Base-by-base conservation (phyloP, 495 filamentous ascomycete genomes). In the Terfezia boudieri region DNA sequence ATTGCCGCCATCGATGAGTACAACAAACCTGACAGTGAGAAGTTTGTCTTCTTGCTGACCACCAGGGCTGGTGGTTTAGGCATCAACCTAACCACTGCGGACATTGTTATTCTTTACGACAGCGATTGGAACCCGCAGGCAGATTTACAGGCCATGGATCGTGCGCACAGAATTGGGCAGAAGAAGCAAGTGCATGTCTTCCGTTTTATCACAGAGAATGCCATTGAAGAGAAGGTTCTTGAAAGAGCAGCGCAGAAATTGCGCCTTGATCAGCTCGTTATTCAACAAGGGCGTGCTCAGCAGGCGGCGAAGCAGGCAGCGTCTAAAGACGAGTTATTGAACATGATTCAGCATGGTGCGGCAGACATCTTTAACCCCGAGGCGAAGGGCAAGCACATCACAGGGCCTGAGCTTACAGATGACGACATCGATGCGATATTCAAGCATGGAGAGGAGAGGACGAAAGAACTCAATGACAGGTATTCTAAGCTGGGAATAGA, bases 91-190 rank as follows among this genome's bases (percentile, higher is more conserved):
- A 99, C 90, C 6, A 81, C 76, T 55, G 90, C 90, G 36, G 90
- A 99, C 61, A 90, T 99, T 59, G 90, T 99, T 38, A 79, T 99
- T 17, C 78, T 99, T n/a, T 99, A 87, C 64, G 90, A 99, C 66
- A 94, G 87, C 66, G 90, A 99, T 64, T 99, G 90, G 90, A 99
- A 99, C 60, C 90, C 90, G 7, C 90, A 99, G 67, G 90, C 90
- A 14, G 90, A 99, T 77, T 67, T 98, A 49, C 90, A 98, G 69
- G 90, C 90, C 46, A 98, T 98, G 90, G 90, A 98, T 58, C 83
- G 90, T 59, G 90, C 90, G 36, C 90, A 98, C 71, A 84, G 90
- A 69, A 98, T 98, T 64, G 90, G 90, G 49, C 90, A 99, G 68
- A 99, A 85, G 1, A 99, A 99, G 68, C 90, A 99, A 62, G 90